Evolutionary conservation across 176 grass and related monocot species (phyloP), one percentile per base, ranked within the genome.

Genomic region (Musa schizocarpa): DNA sequence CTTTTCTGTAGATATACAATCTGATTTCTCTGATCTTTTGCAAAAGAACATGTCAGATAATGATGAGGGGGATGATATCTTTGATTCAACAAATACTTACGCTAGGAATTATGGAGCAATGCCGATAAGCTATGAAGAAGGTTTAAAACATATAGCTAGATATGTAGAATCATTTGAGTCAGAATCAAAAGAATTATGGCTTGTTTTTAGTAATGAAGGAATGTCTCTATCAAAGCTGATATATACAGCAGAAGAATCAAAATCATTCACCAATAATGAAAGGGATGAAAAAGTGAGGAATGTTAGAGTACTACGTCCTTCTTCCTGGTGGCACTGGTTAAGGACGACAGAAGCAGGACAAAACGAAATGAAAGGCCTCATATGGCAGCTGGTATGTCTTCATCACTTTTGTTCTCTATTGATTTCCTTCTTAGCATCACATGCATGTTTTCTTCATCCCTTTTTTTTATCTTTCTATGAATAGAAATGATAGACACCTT

Each of bases 101-200:
- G 9, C 57, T 52, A 53, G 57, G 14, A 80, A 65, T 34, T 73
- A 52, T 8, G 53, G 14, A 73, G 50, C 19, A 23, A 57, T 8
- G 1, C 6, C 9, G 9, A 54, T 73, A 17, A 72, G 51, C 29
- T 34, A 61, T 54, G 90, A 85, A 70, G 85, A 92, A 91, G 64
- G 80, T 68, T 80, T 97, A 52, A 93, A 93, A 65, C 88, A 97
- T 83, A 84, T 97, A 70, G 90, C 90, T 82, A 89, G 94, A 78
- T 97, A 90, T 90, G 81, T 97, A 86, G 90, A 97, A 84, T 93
- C 94, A 73, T 97, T 97, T 81, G 90, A 88, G 76, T 97, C 90
- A 77, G 86, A 97, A 88, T 87, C 81, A n/a, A 97, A 81, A 78
- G 94, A 97, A 77, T 85, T 97, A 65, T 97, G 94, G 90, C 94